Base-by-base conservation (phyloP, 345 rosid species). In the Gossypium anomalum region DNA sequence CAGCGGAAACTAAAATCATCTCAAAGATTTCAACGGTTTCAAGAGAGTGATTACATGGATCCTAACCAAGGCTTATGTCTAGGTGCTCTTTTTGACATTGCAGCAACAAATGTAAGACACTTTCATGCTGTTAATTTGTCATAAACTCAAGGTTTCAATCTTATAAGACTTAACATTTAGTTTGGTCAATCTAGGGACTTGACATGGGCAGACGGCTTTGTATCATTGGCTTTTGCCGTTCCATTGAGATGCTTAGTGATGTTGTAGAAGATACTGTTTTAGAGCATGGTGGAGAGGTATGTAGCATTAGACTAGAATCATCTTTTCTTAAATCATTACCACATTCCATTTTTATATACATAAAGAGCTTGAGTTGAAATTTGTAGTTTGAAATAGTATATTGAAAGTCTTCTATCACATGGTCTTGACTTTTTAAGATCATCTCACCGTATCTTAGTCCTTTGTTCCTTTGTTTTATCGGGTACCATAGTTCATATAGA, bases 191-290 rank as follows among this genome's bases (percentile, higher is more conserved):
- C n/a, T 77, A 91, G 99, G 99, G 99, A 74, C 94, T 91, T 71
- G 96, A 95, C 80, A 83, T 64, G 87, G 97, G 98, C 75, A 86
- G 98, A 87, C 84, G 94, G 79, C 88, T 95, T n/a, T 95, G 98
- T 80, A 95, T 95, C 49, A 86, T 82, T 80, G 99, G 99, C 19
- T 95, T 90, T 80, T 93, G 99, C 82, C 97, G 98, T 49, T 95
- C 99, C 44, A 84, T 93, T 80, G 98, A 95, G 84, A 95, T 93
- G 99, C 89, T 95, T 52, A 93, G 91, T 73, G 98, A 95, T 87
- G 96, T 90, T 43, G 97, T 95, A 62, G 93, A 91, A 83, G 99
- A 91, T 67, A 90, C 93, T 45, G 98, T 93, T 52, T 81, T 93
- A 75, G 98, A 90, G 83, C 89, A 92, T 67, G 98, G 99, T 72